Conservation (phyloP, 1,284 basidiomycete species). For the Somion occarium region DNA sequence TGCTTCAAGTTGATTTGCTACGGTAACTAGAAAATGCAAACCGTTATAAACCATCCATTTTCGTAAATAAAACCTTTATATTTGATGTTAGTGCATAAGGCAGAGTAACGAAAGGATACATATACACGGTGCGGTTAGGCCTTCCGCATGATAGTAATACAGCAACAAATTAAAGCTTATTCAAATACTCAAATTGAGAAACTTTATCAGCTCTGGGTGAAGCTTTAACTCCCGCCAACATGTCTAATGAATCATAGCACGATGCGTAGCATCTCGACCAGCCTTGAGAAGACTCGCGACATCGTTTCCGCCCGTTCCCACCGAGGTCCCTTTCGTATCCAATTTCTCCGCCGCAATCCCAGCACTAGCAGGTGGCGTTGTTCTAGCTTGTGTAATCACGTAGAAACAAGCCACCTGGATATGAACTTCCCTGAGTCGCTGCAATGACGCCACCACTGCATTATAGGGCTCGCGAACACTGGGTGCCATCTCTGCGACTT, state of each 20-base stretch:
- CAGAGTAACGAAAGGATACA: too few species aligned
- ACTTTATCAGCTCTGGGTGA: too few species aligned
- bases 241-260: slow-evolving; percentile 56
- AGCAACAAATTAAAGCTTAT: too few species aligned
- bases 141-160: too few species aligned
- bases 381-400: slow-evolving; percentile 70
- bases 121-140: too few species aligned
- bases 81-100: too few species aligned
- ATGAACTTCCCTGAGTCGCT: slow-evolving; percentile 80
- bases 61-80: too few species aligned
- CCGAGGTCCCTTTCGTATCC: slow-evolving; percentile 38
- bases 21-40: too few species aligned
- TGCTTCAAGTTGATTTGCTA: too few species aligned
- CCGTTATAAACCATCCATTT: too few species aligned
- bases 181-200: too few species aligned
- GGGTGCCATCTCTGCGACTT: slow-evolving; percentile 51
- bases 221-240: too few species aligned
- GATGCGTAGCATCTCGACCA: slow-evolving; percentile 80
- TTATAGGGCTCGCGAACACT: slow-evolving; percentile 74
- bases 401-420: slow-evolving; percentile 88
- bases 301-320: slow-evolving; percentile 87
- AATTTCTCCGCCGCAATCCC: slow-evolving; percentile 50
- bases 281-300: slow-evolving; percentile 83
- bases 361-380: slow-evolving; percentile 50
- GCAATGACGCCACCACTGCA: slow-evolving; percentile 71